phyloP scores from a whole-genome alignment of 306 rosid genomes.

The Clitoria ternatea region DNA sequence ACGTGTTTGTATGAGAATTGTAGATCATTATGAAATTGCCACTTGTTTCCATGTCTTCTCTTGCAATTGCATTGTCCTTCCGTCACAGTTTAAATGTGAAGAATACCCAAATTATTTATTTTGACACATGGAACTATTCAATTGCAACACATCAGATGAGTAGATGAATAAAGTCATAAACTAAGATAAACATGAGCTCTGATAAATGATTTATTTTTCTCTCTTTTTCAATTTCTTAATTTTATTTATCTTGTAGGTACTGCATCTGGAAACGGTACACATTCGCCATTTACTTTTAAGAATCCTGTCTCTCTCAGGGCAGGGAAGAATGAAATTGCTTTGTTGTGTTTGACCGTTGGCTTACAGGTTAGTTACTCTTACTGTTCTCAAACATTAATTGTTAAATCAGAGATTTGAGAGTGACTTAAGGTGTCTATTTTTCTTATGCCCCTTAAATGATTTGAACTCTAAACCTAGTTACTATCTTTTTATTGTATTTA shows the following conservation, averaged over 20 bases:
- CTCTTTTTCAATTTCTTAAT: neutral
- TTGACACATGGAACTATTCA: neutral
- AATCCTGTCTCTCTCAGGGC: constrained; percentile 61
- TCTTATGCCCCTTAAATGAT: constrained; percentile 13
- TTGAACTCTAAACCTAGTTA: neutral
- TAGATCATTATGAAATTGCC: constrained; percentile 12
- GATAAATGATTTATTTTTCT: neutral
- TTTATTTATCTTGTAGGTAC: constrained; percentile 46
- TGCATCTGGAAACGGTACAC: constrained; percentile 83
- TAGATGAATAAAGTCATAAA: neutral
- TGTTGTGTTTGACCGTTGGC: constrained; percentile 89
- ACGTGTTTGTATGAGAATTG: neutral
- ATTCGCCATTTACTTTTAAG: constrained; percentile 56
- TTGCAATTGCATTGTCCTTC: neutral
- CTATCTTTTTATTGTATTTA: constrained; percentile 26
- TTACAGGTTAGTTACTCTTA: constrained; percentile 48
- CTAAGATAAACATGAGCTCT: neutral
- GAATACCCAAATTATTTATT: neutral
- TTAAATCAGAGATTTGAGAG: neutral
- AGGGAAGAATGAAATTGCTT: constrained; percentile 82
- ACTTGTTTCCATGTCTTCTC: neutral
- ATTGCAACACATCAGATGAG: constrained; percentile 7
- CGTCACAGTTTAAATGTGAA: neutral
- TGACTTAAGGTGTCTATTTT: neutral
- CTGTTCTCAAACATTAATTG: neutral